Evolutionary conservation across 176 grass and related monocot species (phyloP), one percentile per base, ranked within the genome.

Genomic region (Carex scoparia): DNA sequence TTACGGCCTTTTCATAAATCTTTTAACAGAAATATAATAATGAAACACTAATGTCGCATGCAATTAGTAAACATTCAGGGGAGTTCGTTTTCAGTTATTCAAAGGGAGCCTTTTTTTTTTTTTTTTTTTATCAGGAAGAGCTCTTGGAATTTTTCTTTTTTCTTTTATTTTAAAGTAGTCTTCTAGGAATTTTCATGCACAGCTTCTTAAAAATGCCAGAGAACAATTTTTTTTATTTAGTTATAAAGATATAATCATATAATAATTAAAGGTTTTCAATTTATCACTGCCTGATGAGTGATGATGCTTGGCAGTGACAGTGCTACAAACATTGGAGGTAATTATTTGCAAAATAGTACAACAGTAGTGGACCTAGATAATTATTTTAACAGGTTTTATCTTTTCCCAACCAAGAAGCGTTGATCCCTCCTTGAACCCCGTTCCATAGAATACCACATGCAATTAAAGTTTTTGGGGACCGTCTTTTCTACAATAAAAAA

Each of bases 381-480:
- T 18, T 70, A 70, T n/a, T 70, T 69, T 70, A 70, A 42, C 35
- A 4, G 67, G 33, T 70, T 68, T 14, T 7, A 42, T 70, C 15
- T 70, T 70, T 70, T 70, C 15, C 33, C 35, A 69, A 69, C 66
- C 35, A 69, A 69, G 33, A 69, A 69, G 32, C 13, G 33, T 69
- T 16, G 32, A 18, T 70, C 35, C 13, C 31, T 68, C 32, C 35
- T 42, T 18, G 67, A 70, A 70, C 67, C 67, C 42, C 35, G 67
- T 42, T 70, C 15, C 30, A n/a, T 80, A n/a, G n/a, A 60, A 60
- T 42, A 56, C 77, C 77, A 62, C 78, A 80, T 61, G 78, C 56
- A 42, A 62, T 42, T 38, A 37, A 80, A 80, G 44, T 46, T 46
- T 27, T 37, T 37, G 32, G 56, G 56, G 7, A 59, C 31, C 56